These are phyloP conservation scores for Phytophthora kernoviae DNA, from an alignment of 352 stramenopile genomes.

Conservation along the genomic window DNA sequence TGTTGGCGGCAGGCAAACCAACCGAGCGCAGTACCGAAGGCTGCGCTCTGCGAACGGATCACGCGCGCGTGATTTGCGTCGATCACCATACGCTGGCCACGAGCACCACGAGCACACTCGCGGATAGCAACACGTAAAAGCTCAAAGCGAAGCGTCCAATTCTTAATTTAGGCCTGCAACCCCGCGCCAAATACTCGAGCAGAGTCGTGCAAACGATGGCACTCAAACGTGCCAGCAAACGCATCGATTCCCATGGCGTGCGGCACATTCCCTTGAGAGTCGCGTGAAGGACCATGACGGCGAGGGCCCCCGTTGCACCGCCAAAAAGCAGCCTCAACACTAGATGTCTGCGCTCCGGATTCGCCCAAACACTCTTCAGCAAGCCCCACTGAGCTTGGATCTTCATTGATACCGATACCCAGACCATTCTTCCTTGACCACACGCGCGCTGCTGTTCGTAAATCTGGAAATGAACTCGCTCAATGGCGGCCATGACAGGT, in stretches of 20 bases:
- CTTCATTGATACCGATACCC: slow-evolving; percentile 9
- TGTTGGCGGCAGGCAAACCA: slow-evolving; percentile 33
- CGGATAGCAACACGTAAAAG: slow-evolving; percentile 30
- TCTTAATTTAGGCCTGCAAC: slow-evolving; percentile 37
- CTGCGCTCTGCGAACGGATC: slow-evolving; percentile 37
- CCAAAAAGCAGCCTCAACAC: slow-evolving; percentile 27
- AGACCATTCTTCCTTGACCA: slow-evolving; percentile 7
- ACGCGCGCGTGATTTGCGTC: slow-evolving; percentile 34
- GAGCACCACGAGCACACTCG: slow-evolving; percentile 25
- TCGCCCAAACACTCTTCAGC: slow-evolving; percentile 14
- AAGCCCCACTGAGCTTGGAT: slow-evolving; percentile 10
- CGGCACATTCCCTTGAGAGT: slow-evolving; percentile 34
- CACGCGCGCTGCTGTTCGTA: slow-evolving; percentile 3
- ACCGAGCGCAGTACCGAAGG: slow-evolving; percentile 30
- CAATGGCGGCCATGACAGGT: not conserved
- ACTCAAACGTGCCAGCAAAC: slow-evolving; percentile 22
- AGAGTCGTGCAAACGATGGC: slow-evolving; percentile 19
- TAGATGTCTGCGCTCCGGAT: slow-evolving; percentile 11
- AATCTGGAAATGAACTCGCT: slow-evolving; percentile 14
- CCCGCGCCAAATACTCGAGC: slow-evolving; percentile 27
- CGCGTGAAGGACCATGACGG: slow-evolving; percentile 17
- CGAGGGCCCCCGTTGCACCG: slow-evolving; percentile 17
- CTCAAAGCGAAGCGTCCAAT: slow-evolving; percentile 60
- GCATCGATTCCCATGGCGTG: slow-evolving; percentile 35
- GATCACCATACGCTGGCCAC: slow-evolving; percentile 37